Evolutionary conservation across 1,284 basidiomycete genomes (phyloP).

Genomic region (Trametes pubescens): DNA sequence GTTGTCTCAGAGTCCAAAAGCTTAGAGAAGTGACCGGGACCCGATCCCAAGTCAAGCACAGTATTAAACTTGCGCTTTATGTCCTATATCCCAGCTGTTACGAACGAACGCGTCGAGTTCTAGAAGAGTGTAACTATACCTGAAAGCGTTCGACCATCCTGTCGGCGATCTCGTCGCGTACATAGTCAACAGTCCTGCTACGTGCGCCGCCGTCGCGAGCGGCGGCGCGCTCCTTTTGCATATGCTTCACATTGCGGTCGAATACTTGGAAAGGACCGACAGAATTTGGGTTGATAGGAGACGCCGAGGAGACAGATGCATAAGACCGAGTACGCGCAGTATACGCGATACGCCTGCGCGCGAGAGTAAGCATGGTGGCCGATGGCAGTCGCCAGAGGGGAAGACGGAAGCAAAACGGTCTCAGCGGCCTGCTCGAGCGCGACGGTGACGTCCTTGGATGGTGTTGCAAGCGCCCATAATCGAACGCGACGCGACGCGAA

Average conservation of each 20-base stretch:
- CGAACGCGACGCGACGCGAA: slow-evolving; percentile 34
- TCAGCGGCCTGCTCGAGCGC: background rate
- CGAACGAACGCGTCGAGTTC: background rate
- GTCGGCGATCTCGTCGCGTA: slow-evolving; percentile 91
- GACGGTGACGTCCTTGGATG: slow-evolving; percentile 14
- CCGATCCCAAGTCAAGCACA: slow-evolving; percentile 92
- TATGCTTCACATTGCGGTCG: slow-evolving; percentile 84
- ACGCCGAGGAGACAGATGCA: slow-evolving; percentile 41
- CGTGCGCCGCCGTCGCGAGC: slow-evolving; percentile 60
- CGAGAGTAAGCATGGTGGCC: slow-evolving; percentile 15
- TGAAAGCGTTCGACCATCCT: slow-evolving; percentile 90
- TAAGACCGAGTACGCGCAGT: slow-evolving; percentile 23
- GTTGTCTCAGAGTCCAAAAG: slow-evolving; percentile 80
- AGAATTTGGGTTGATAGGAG: slow-evolving; percentile 50
- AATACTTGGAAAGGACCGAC: slow-evolving; percentile 83
- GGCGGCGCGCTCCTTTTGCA: slow-evolving; percentile 85
- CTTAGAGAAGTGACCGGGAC: slow-evolving; percentile 93
- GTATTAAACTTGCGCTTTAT: slow-evolving; percentile 86
- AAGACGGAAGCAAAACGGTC: background rate
- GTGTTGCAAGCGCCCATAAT: slow-evolving; percentile 6
- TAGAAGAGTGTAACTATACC: slow-evolving; percentile 47
- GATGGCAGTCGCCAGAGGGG: background rate
- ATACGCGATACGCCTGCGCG: background rate
- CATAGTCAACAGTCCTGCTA: slow-evolving; percentile 89
- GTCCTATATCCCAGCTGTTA: slow-evolving; percentile 63